Conservation (phyloP, 768 basidiomycete species). For the Auricularia auricula-judae region DNA sequence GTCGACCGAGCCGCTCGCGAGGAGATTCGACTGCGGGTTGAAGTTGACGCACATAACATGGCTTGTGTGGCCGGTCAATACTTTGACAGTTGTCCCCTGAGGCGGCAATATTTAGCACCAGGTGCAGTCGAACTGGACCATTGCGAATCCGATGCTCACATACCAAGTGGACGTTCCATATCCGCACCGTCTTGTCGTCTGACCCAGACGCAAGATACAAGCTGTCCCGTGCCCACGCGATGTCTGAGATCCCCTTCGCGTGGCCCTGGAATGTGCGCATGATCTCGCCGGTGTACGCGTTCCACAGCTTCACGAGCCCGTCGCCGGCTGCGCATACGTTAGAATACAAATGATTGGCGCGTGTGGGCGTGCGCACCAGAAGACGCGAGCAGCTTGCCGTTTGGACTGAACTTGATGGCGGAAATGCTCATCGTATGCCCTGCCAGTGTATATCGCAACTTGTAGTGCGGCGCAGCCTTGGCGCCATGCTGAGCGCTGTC, state of each 20-base stretch:
- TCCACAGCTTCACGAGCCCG: constrained; percentile 75
- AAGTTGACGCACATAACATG: constrained; percentile 92
- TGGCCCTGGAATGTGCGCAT: constrained; percentile 66
- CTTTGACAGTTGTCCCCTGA: constrained; percentile 51
- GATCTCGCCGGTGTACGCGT: constrained; percentile 59
- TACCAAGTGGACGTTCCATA: constrained; percentile 73
- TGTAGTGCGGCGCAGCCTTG: not conserved
- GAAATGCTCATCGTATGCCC: constrained; percentile 82
- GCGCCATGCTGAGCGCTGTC: not conserved
- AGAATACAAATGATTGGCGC: not conserved
- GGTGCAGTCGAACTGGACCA: not conserved
- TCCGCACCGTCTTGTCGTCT: constrained; percentile 80
- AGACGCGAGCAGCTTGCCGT: constrained; percentile 74
- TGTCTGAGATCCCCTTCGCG: constrained; percentile 74
- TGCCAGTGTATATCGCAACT: constrained; percentile 43
- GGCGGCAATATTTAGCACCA: constrained; percentile 6
- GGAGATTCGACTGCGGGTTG: constrained; percentile 78
- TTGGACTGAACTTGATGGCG: constrained; percentile 78
- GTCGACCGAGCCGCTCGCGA: constrained; percentile 91
- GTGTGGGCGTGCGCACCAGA: constrained; percentile 47
- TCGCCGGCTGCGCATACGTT: constrained; percentile 49
- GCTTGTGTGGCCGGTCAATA: constrained; percentile 77
- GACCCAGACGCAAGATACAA: constrained; percentile 83
- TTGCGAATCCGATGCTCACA: not conserved
- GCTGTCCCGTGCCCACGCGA: constrained; percentile 80